phyloP scores from a whole-genome alignment of 345 rosid species.

The Eucalyptus melliodora region DNA sequence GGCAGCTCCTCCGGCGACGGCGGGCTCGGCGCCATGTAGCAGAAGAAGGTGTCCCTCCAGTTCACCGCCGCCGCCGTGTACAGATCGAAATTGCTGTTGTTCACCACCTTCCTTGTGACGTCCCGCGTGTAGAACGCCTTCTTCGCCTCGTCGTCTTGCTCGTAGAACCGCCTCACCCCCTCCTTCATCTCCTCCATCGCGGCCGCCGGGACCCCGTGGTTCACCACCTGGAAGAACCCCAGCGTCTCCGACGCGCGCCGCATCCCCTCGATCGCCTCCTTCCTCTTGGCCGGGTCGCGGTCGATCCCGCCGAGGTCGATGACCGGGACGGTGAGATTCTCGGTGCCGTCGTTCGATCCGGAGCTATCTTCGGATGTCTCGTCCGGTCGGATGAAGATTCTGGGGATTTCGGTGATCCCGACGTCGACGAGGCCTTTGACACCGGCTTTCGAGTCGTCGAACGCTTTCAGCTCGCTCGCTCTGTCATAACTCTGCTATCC shows the following conservation, averaged over 20 bases:
- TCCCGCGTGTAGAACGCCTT: constrained; percentile 3
- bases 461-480: not conserved
- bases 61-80: not conserved
- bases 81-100: constrained; percentile 17
- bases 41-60: constrained; percentile 23
- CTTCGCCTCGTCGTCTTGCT: constrained; percentile 17
- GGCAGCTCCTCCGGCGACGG: constrained; percentile 16
- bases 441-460: not conserved
- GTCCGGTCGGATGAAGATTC: not conserved
- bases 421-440: not conserved
- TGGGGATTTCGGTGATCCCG: not conserved
- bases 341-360: not conserved
- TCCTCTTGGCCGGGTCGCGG: not conserved
- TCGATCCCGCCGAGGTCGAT: constrained; percentile 9
- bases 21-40: constrained; percentile 17
- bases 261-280: not conserved
- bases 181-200: constrained; percentile 7
- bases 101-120: not conserved
- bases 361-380: not conserved
- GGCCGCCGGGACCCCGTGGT: constrained; percentile 11
- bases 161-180: constrained; percentile 17
- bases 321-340: not conserved
- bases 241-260: constrained; percentile 15
- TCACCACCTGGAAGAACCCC: constrained; percentile 34
- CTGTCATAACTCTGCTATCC: not conserved